A percentile compares a stretch with the other conserved stretches of the same genome.
These are phyloP conservation scores for Solanum neorickii DNA, from an alignment of 257 asterid species.

Conservation along the genomic window DNA sequence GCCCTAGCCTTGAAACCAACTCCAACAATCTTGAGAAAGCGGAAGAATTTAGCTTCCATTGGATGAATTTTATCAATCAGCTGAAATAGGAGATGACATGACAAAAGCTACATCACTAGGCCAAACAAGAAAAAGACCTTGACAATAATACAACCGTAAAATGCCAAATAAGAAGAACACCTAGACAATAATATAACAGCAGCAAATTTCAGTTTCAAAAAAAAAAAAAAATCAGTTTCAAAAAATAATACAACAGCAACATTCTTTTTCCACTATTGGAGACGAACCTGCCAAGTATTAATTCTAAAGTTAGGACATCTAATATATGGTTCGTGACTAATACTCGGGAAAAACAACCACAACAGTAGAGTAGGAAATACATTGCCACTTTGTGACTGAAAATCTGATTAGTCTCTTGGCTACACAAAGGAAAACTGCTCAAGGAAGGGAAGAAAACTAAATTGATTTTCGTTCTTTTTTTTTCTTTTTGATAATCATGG, in stretches of 20 bases:
- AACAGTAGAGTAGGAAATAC: background rate
- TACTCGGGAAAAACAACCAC: background rate
- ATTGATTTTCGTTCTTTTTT: background rate
- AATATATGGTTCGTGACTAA: background rate
- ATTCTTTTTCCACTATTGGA: background rate
- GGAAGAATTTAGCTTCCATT: slow-evolving; percentile 56
- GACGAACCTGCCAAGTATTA: background rate
- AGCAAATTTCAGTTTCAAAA: background rate
- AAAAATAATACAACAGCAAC: background rate
- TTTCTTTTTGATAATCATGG: background rate
- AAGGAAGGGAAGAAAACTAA: background rate
- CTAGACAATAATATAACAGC: background rate
- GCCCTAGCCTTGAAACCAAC: slow-evolving; percentile 84
- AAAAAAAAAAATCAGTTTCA: no score
- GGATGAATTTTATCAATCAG: background rate
- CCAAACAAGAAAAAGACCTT: background rate
- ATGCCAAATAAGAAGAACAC: background rate
- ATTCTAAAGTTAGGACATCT: background rate
- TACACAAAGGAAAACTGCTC: background rate
- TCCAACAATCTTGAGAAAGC: slow-evolving; percentile 61
- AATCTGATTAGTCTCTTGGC: background rate
- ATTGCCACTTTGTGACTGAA: background rate
- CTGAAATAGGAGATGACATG: background rate
- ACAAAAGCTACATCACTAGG: background rate
- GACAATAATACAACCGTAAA: background rate